These are phyloP conservation scores for Chrysoporthe cubensis DNA, from an alignment of 2,329 filamentous ascomycete genomes.

Conservation along the genomic window DNA sequence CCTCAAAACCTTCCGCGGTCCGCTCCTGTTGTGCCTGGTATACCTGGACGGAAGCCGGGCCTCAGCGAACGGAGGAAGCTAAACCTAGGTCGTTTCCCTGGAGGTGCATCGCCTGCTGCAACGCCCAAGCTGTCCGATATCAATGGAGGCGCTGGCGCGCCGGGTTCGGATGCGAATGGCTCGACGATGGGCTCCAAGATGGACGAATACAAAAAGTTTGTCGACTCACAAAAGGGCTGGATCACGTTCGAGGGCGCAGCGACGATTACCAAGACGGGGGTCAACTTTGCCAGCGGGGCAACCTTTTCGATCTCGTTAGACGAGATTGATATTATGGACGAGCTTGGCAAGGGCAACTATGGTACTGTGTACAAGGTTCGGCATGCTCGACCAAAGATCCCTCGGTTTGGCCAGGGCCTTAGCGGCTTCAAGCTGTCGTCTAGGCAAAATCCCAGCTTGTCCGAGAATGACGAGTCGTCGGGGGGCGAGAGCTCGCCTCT, in stretches of 20 bases:
- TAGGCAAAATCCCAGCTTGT: conserved; percentile 41
- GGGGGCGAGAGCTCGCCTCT: conserved; percentile 36
- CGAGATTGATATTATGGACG: conserved; percentile 89
- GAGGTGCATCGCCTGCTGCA: conserved; percentile 40
- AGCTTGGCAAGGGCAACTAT: conserved; percentile 97
- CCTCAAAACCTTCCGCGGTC: conserved; percentile 57
- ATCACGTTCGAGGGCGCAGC: conserved; percentile 93
- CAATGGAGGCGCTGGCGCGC: conserved; percentile 30
- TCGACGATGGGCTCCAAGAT: conserved; percentile 52
- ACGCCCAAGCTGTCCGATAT: conserved; percentile 52
- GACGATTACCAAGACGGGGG: conserved; percentile 83
- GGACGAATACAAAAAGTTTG: conserved; percentile 73
- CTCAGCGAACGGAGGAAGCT: conserved; percentile 68
- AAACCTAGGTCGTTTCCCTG: conserved; percentile 53
- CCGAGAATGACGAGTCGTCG: conserved; percentile 39
- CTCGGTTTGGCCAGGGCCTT: conserved; percentile 63
- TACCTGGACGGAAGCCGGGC: conserved; percentile 51
- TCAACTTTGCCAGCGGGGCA: conserved; percentile 88
- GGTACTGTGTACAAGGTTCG: conserved; percentile 97
- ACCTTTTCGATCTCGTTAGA: conserved; percentile 94
- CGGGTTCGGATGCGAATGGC: conserved; percentile 40
- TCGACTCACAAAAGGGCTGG: conserved; percentile 89
- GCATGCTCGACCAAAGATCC: conserved; percentile 70
- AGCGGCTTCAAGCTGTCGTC: conserved; percentile 50
- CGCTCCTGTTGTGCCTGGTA: conserved; percentile 51